phyloP scores from a whole-genome alignment of 2,329 filamentous ascomycete species.

The Trichoderma gracile region DNA sequence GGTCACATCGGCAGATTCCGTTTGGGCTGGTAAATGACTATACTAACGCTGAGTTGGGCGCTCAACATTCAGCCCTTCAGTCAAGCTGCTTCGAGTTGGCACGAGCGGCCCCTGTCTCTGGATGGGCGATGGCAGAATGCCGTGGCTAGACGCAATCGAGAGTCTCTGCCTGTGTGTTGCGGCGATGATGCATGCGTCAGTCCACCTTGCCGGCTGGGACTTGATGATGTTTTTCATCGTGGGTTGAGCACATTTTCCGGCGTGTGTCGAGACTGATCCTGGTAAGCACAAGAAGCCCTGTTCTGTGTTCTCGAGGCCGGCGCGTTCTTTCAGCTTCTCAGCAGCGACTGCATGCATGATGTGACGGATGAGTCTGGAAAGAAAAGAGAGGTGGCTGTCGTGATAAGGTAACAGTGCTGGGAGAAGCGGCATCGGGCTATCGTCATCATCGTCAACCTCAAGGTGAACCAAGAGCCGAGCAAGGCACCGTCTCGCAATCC shows the following conservation, averaged over 20 bases:
- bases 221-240: not conserved
- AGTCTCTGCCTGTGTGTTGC: constrained; percentile 6
- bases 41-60: constrained; percentile 9
- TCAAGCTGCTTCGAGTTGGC: not conserved
- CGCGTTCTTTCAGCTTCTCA: not conserved
- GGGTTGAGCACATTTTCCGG: not conserved
- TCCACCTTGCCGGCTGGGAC: not conserved
- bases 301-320: constrained; percentile 3
- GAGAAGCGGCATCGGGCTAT: no score
- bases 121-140: not conserved
- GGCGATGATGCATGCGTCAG: not conserved
- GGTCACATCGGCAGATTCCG: not conserved
- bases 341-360: not conserved
- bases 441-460: no score
- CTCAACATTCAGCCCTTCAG: constrained; percentile 5
- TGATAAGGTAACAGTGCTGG: no score
- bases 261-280: not conserved
- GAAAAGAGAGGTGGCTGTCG: no score
- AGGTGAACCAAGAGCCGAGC: no score
- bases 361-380: not conserved
- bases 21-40: not conserved
- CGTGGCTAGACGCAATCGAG: not conserved
- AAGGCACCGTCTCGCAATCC: no score
- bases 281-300: not conserved
- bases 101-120: not conserved